phyloP scores from a whole-genome alignment of 306 rosid genomes.

The Rosa persica region DNA sequence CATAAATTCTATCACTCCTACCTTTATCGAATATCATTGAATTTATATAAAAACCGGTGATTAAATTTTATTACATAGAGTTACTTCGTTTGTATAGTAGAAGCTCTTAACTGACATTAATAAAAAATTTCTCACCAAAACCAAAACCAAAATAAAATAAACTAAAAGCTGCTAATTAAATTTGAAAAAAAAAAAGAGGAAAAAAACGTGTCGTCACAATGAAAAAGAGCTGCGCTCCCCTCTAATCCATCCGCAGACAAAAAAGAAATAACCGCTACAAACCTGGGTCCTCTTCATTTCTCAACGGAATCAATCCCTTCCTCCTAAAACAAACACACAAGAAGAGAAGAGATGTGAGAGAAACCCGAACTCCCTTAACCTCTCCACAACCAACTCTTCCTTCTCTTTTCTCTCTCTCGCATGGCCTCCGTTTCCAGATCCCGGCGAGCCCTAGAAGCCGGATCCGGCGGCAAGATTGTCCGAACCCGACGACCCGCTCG shows the following conservation, averaged over 20 bases:
- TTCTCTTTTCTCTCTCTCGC: neutral
- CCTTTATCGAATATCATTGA: too few relatives aligned
- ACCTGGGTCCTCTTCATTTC: neutral
- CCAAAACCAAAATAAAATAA: neutral
- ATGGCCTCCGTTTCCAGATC: constrained; percentile 71
- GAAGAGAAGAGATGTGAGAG: neutral
- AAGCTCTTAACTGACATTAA: too few relatives aligned
- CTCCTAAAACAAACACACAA: neutral
- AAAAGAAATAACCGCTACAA: neutral
- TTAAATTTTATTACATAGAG: too few relatives aligned
- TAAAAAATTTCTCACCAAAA: too few relatives aligned
- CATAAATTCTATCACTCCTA: too few relatives aligned
- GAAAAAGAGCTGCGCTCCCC: neutral
- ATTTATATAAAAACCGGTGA: too few relatives aligned
- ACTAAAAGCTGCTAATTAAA: neutral
- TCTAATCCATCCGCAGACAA: neutral
- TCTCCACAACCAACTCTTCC: neutral
- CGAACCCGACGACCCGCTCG: constrained; percentile 50
- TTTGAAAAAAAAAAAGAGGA: neutral
- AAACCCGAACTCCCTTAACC: neutral
- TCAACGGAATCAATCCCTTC: neutral
- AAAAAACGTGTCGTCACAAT: neutral
- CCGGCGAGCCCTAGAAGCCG: constrained; percentile 38
- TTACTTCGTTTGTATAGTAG: too few relatives aligned
- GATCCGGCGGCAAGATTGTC: constrained; percentile 81